These are phyloP conservation scores for Alternaria tenuissima DNA, from an alignment of 2,329 filamentous ascomycete species.

Conservation along the genomic window DNA sequence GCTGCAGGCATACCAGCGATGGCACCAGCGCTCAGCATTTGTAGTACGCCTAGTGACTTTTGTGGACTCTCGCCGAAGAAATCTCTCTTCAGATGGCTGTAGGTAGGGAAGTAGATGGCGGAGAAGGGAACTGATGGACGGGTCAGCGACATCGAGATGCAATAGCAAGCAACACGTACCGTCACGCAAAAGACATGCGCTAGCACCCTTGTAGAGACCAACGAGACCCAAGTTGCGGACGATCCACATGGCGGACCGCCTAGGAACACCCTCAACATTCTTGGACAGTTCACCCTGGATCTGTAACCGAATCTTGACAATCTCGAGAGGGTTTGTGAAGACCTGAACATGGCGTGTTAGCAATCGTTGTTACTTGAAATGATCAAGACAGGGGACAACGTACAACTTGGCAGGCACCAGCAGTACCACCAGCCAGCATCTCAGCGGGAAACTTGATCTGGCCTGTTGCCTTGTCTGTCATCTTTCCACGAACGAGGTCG, in stretches of 20 bases:
- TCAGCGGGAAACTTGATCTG: constrained; percentile 76
- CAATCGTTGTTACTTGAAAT: background rate
- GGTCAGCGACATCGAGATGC: constrained; percentile 18
- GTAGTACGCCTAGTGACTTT: constrained; percentile 87
- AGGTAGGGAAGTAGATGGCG: constrained; percentile 97
- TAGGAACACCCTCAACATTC: constrained; percentile 79
- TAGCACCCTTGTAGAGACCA: constrained; percentile 95
- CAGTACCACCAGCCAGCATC: constrained; percentile 84
- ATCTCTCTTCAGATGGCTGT: constrained; percentile 92
- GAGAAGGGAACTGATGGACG: constrained; percentile 79
- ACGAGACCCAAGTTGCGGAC: constrained; percentile 92
- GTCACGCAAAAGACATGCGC: constrained; percentile 91
- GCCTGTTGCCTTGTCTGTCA: constrained; percentile 76
- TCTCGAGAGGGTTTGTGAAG: constrained; percentile 97
- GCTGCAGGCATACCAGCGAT: constrained; percentile 69
- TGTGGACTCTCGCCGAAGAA: constrained; percentile 88
- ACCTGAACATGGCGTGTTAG: constrained; percentile 62
- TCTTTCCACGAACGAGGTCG: constrained; percentile 81
- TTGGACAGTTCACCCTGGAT: constrained; percentile 97
- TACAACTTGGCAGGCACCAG: constrained; percentile 95
- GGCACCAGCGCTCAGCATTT: constrained; percentile 92
- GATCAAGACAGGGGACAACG: constrained; percentile 46
- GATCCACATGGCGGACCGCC: constrained; percentile 97
- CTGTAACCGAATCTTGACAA: constrained; percentile 98
- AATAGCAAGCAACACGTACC: constrained; percentile 31